phyloP scores from a whole-genome alignment of 1,284 basidiomycete genomes.

The Microbotryomycetes sp. region DNA sequence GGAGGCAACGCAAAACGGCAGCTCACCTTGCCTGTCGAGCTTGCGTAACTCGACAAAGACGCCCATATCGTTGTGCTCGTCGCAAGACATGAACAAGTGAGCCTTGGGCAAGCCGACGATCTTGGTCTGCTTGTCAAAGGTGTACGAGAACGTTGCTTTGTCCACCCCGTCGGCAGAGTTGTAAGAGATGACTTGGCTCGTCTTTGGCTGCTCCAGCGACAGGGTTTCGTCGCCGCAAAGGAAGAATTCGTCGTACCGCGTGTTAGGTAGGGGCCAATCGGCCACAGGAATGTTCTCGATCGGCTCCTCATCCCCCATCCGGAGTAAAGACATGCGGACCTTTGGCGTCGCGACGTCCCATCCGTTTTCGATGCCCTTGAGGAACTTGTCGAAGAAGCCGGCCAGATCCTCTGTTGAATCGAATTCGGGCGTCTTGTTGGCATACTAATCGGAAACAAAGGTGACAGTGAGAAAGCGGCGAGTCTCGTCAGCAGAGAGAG shows the following conservation, averaged over 20 bases:
- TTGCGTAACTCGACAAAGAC: conserved; percentile 35
- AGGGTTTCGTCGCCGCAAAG: conserved; percentile 22
- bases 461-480: too few relatives aligned
- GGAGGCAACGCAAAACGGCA: not conserved
- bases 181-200: conserved; percentile 9
- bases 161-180: conserved; percentile 15
- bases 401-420: conserved; percentile 20
- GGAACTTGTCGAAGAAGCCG: conserved; percentile 33
- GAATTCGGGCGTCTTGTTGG: not conserved
- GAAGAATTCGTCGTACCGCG: conserved; percentile 26
- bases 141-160: conserved; percentile 19
- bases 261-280: conserved; percentile 25
- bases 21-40: conserved; percentile 22
- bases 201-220: not conserved
- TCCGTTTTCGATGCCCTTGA: conserved; percentile 31
- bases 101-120: conserved; percentile 32
- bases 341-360: conserved; percentile 29
- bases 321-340: conserved; percentile 20
- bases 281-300: conserved; percentile 18
- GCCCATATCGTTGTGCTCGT: conserved; percentile 34
- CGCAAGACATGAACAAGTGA: conserved; percentile 32
- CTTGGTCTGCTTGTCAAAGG: conserved; percentile 24
- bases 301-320: conserved; percentile 25
- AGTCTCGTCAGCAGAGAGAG: too few relatives aligned
- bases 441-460: too few relatives aligned